phyloP scores from a whole-genome alignment of 148 eudicot species.

The Spergularia marina region DNA sequence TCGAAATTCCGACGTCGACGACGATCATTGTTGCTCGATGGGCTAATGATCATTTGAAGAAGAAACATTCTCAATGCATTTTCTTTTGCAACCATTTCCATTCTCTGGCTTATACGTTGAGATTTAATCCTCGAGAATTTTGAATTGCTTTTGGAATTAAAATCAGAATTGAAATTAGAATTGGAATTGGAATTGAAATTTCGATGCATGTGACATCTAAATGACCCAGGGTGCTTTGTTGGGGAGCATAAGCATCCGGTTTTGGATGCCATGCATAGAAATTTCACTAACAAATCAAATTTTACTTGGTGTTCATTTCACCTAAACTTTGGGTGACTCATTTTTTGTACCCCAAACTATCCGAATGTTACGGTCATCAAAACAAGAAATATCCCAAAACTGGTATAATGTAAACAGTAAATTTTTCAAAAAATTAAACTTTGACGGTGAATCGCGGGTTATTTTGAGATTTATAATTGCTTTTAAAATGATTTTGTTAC shows the following conservation, averaged over 20 bases:
- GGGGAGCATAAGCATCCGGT: conserved; percentile 33
- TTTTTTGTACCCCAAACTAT: not conserved
- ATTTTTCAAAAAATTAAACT: too few species aligned
- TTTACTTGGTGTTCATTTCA: conserved; percentile 3
- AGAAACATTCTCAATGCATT: not conserved
- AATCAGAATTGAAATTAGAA: conserved; percentile 1
- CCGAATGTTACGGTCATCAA: conserved; percentile 11
- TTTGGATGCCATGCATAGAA: conserved; percentile 33
- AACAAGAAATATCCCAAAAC: not conserved
- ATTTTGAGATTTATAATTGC: too few species aligned
- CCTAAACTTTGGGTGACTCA: not conserved
- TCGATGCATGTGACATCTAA: conserved; percentile 27
- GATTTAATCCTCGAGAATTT: too few species aligned
- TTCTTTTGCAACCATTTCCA: not conserved
- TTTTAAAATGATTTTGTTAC: too few species aligned
- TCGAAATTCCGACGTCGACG: conserved; percentile 3
- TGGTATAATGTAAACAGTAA: not conserved
- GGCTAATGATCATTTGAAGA: not conserved
- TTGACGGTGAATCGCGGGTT: too few species aligned
- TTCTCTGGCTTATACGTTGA: not conserved
- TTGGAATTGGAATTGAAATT: conserved; percentile 7
- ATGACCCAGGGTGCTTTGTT: conserved; percentile 37
- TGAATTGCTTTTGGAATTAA: not conserved
- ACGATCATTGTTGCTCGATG: conserved; percentile 1
- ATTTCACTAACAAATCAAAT: not conserved